Conservation (phyloP, 176 grass and related monocot species). For the Canna indica region DNA sequence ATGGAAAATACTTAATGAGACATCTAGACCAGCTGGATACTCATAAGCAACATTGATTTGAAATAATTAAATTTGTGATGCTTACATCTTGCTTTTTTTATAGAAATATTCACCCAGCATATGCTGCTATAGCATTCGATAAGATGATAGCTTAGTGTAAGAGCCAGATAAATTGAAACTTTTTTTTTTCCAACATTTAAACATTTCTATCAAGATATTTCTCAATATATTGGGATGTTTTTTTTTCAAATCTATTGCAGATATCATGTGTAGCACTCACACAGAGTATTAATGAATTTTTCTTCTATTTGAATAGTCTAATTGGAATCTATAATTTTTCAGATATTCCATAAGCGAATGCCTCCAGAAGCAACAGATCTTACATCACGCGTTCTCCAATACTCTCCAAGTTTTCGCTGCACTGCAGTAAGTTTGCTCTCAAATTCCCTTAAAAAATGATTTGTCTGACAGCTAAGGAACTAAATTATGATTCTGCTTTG, state of each 20-base stretch:
- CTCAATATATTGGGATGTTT: no score
- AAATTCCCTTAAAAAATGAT: neutral
- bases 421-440: neutral
- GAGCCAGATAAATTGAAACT: neutral
- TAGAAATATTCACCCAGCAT: neutral
- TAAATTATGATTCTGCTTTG: neutral
- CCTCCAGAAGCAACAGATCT: slow-evolving; percentile 7
- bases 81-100: neutral
- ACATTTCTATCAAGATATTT: no score
- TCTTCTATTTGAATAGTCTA: neutral
- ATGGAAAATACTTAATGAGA: neutral
- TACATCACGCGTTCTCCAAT: slow-evolving; percentile 1
- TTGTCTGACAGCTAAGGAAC: neutral
- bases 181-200: neutral
- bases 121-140: neutral
- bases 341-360: neutral
- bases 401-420: slow-evolving; percentile 5
- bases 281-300: neutral
- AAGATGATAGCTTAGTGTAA: neutral
- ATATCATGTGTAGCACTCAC: neutral
- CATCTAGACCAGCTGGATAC: neutral
- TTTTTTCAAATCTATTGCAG: neutral
- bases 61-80: neutral
- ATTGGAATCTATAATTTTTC: neutral
- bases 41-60: neutral